Conservation (phyloP, 1,139 yeast genomes). For the Saccharomycopsis hybrid region DNA sequence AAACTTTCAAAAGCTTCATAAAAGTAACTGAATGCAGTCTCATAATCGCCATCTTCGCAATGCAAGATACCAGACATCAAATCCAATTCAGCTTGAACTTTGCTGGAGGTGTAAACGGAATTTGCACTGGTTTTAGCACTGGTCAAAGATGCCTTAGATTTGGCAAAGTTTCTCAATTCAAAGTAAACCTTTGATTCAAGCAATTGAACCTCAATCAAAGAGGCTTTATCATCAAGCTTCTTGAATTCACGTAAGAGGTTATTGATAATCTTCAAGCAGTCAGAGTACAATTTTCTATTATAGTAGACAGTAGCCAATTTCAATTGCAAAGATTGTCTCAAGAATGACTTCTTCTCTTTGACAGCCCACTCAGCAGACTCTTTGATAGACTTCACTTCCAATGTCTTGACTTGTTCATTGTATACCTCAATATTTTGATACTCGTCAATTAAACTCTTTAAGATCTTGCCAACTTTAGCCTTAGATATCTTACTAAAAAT, state of each 20-base stretch:
- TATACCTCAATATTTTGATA: slow-evolving; percentile 66
- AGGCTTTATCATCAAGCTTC: slow-evolving; percentile 90
- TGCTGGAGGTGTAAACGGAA: slow-evolving; percentile 92
- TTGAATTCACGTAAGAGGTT: slow-evolving; percentile 77
- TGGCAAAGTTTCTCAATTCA: slow-evolving; percentile 87
- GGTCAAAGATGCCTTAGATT: slow-evolving; percentile 86
- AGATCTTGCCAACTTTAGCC: slow-evolving; percentile 89
- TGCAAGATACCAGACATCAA: slow-evolving; percentile 93
- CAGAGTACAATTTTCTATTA: slow-evolving; percentile 56
- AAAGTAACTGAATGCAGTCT: slow-evolving; percentile 92
- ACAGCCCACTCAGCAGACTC: slow-evolving; percentile 87
- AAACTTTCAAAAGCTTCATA: slow-evolving; percentile 93
- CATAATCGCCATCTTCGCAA: slow-evolving; percentile 95
- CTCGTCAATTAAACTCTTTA: slow-evolving; percentile 67
- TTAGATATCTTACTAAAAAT: slow-evolving; percentile 76
- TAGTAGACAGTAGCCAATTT: slow-evolving; percentile 74
- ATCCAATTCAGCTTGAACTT: slow-evolving; percentile 89
- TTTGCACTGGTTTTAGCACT: slow-evolving; percentile 96
- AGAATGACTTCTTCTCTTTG: slow-evolving; percentile 74
- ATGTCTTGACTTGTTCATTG: slow-evolving; percentile 34
- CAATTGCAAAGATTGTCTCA: slow-evolving; percentile 82
- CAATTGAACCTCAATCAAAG: slow-evolving; percentile 91
- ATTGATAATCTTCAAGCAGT: slow-evolving; percentile 67
- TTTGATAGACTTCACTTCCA: slow-evolving; percentile 59
- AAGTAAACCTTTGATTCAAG: slow-evolving; percentile 88